Conservation (phyloP, 2,329 filamentous ascomycete genomes). For the Fusarium papillatum region DNA sequence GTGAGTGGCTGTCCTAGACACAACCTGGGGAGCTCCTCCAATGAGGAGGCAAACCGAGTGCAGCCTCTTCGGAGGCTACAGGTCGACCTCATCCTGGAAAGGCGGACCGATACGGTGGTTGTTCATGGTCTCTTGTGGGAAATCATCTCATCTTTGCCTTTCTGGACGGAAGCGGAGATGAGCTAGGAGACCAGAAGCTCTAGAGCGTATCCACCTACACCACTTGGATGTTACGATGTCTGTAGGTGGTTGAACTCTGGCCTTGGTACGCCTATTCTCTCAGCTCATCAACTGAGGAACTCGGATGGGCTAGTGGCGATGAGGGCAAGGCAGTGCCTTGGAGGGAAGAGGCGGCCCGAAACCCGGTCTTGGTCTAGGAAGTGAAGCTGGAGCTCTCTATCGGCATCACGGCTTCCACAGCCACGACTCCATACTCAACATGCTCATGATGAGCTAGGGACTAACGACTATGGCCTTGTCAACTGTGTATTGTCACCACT, state of each 20-base stretch:
- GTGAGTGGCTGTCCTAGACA: conserved; percentile 1
- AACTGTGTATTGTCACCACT: background rate
- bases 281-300: background rate
- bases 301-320: conserved; percentile 5
- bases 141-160: conserved; percentile 6
- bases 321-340: background rate
- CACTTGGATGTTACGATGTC: background rate
- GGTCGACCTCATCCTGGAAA: conserved; percentile 23
- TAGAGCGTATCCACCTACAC: conserved; percentile 12
- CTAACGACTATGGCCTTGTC: background rate
- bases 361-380: conserved; percentile 18
- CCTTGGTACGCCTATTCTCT: conserved; percentile 10
- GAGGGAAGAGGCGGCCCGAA: conserved; percentile 32
- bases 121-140: conserved; percentile 3
- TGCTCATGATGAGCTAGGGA: background rate
- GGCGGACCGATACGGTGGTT: conserved; percentile 28
- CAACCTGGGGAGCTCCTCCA: conserved; percentile 19
- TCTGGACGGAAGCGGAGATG: conserved; percentile 22
- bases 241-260: conserved; percentile 13
- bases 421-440: conserved; percentile 9
- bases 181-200: conserved; percentile 7
- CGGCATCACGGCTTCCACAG: conserved; percentile 23
- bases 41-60: conserved; percentile 20
- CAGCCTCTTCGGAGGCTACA: conserved; percentile 32
- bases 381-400: conserved; percentile 14